Evolutionary conservation across 441 rosid species (phyloP).

Genomic region (Brassica balearica): DNA sequence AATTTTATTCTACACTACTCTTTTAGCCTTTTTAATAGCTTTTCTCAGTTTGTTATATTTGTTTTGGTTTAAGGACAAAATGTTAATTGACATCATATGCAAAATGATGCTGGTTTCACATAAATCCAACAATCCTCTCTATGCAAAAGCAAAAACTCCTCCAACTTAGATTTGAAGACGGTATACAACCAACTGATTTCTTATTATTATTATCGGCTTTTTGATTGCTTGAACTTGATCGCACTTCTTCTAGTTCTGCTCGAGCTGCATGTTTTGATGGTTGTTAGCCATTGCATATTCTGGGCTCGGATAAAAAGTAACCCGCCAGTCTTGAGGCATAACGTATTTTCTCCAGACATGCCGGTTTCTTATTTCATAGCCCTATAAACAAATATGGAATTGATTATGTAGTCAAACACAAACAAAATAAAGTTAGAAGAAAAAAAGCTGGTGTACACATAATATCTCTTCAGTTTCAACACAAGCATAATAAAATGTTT

Average conservation of each 20-base stretch:
- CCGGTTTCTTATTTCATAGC: not conserved
- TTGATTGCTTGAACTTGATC: no score
- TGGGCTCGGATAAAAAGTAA: not conserved
- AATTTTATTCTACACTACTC: no score
- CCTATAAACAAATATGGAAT: constrained; percentile 1
- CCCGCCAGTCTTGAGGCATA: not conserved
- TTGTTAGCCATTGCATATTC: not conserved
- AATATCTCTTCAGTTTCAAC: not conserved
- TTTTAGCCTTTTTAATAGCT: no score
- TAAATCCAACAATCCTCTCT: no score
- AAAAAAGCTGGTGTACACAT: not conserved
- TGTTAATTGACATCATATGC: no score
- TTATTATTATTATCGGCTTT: no score
- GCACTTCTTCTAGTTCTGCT: not conserved
- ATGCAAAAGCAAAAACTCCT: no score
- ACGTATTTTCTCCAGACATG: not conserved
- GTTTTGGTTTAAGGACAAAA: no score
- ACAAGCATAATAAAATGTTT: not conserved
- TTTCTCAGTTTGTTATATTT: no score
- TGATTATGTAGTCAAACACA: not conserved
- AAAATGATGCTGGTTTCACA: no score
- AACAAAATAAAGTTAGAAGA: not conserved
- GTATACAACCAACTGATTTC: no score
- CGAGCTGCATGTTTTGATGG: not conserved
- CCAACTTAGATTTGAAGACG: no score